Percentiles rank a stretch among this genome's conserved stretches.
These are phyloP conservation scores for Erythrophleum ivorense DNA, from an alignment of 331 rosid genomes.

Conservation along the genomic window DNA sequence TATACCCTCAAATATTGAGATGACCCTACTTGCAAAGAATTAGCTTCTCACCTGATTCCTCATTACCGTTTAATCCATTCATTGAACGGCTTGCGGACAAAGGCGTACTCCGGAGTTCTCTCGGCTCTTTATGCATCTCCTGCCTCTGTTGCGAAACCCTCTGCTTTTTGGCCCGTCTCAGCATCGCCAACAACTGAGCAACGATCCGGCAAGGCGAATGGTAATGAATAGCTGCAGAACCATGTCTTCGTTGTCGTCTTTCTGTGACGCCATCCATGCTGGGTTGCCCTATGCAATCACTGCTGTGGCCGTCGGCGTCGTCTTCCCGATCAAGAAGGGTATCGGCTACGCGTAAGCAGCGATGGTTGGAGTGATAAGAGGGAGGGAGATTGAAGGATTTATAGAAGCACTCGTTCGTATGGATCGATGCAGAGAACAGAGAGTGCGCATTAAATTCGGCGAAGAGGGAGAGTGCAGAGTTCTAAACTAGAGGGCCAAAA, in stretches of 20 bases:
- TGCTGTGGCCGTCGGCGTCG: constrained; percentile 39
- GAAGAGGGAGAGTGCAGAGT: not conserved
- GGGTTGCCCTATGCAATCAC: constrained; percentile 4
- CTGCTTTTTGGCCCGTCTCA: constrained; percentile 48
- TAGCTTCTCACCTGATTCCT: constrained; percentile 49
- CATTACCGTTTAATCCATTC: constrained; percentile 32
- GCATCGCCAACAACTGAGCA: constrained; percentile 54
- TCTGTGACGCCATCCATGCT: constrained; percentile 49
- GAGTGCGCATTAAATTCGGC: constrained; percentile 37
- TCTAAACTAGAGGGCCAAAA: constrained; percentile 15
- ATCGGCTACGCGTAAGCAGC: constrained; percentile 62
- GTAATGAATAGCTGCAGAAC: constrained; percentile 40
- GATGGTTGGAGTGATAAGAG: constrained; percentile 26
- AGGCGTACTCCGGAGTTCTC: constrained; percentile 15
- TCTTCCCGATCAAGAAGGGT: constrained; percentile 53
- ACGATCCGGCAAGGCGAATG: constrained; percentile 63
- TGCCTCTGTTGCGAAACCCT: constrained; percentile 30
- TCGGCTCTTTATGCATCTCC: constrained; percentile 29
- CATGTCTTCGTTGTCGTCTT: not conserved
- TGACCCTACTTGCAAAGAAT: not conserved
- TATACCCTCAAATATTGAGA: not conserved
- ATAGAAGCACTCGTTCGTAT: constrained; percentile 39
- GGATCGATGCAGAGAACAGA: constrained; percentile 8
- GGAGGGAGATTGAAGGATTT: constrained; percentile 39
- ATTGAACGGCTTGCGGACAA: constrained; percentile 34